Evolutionary conservation across 2,329 filamentous ascomycete genomes (phyloP).

Genomic region (Aspergillus quadrilineatus): DNA sequence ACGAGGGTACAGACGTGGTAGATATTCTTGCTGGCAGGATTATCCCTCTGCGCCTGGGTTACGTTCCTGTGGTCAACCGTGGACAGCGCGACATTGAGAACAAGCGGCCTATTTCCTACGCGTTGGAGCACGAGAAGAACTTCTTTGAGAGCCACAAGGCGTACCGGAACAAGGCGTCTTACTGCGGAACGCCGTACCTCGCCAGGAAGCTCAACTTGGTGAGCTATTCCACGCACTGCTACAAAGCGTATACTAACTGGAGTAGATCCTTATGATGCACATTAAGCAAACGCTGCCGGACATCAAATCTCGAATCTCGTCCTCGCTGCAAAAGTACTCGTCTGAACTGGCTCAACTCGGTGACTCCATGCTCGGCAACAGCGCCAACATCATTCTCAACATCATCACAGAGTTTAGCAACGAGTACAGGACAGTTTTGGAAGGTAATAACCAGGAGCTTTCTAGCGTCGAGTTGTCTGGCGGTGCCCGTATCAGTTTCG

Average conservation of each 20-base stretch:
- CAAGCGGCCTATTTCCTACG: conserved; percentile 88
- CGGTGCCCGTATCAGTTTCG: conserved; percentile 96
- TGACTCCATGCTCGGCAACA: conserved; percentile 93
- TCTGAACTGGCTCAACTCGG: conserved; percentile 79
- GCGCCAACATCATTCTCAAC: conserved; percentile 92
- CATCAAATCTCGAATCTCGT: conserved; percentile 95
- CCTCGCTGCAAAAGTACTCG: conserved; percentile 88
- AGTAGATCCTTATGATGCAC: conserved; percentile 96
- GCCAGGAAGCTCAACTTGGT: conserved; percentile 92
- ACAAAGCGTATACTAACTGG: conserved; percentile 24
- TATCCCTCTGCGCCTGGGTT: conserved; percentile 90
- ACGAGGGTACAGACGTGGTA: conserved; percentile 95
- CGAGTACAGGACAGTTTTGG: conserved; percentile 92
- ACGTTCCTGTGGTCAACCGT: conserved; percentile 96
- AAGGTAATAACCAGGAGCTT: conserved; percentile 94
- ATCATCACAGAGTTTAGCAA: conserved; percentile 99
- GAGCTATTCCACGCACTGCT: background rate
- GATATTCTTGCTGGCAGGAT: conserved; percentile 97
- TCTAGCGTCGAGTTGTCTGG: conserved; percentile 93
- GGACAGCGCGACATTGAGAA: conserved; percentile 98
- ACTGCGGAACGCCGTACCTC: conserved; percentile 96
- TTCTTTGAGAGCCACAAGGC: conserved; percentile 99
- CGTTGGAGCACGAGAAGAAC: conserved; percentile 89
- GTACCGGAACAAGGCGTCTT: conserved; percentile 96
- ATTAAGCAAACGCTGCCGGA: conserved; percentile 99